Conservation (phyloP, 148 eudicot genomes). For the Diospyros kaki region DNA sequence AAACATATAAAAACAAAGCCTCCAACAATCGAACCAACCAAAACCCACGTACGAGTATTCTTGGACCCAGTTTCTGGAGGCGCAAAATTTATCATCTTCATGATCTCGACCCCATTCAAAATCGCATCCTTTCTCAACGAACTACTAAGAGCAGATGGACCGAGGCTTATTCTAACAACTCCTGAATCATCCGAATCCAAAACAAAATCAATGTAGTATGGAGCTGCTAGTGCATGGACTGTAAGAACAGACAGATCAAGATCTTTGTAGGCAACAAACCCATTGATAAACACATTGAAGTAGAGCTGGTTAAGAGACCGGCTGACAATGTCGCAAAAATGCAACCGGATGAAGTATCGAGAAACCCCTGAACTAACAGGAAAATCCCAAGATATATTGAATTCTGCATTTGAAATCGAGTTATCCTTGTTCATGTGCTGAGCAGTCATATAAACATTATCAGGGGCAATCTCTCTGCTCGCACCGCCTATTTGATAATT, state of each 20-base stretch:
- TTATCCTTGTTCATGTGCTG: conserved; percentile 74
- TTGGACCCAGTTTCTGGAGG: conserved; percentile 12
- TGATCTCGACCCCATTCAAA: conserved; percentile 88
- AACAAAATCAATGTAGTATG: conserved; percentile 56
- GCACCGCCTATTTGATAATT: conserved; percentile 64
- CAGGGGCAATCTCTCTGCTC: conserved; percentile 65
- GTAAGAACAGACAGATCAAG: conserved; percentile 70
- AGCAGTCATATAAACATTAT: conserved; percentile 83
- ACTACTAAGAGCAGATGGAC: conserved; percentile 77
- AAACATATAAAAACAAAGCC: conserved; percentile 38
- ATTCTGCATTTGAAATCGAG: conserved; percentile 23
- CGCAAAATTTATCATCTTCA: conserved; percentile 63
- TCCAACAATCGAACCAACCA: conserved; percentile 51
- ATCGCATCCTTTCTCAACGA: conserved; percentile 60
- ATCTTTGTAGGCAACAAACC: conserved; percentile 62
- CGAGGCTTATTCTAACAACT: conserved; percentile 56
- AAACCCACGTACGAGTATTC: conserved; percentile 35
- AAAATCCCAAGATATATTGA: conserved; percentile 80
- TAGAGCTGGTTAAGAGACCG: conserved; percentile 57
- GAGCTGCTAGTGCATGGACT: conserved; percentile 44
- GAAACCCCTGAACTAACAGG: conserved; percentile 42
- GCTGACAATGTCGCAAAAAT: conserved; percentile 48
- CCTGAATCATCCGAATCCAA: conserved; percentile 50
- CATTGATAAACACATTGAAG: conserved; percentile 74
- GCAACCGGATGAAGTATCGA: conserved; percentile 67